Base-by-base conservation (phyloP, 768 basidiomycete genomes). In the Cystofilobasidium ferigula region DNA sequence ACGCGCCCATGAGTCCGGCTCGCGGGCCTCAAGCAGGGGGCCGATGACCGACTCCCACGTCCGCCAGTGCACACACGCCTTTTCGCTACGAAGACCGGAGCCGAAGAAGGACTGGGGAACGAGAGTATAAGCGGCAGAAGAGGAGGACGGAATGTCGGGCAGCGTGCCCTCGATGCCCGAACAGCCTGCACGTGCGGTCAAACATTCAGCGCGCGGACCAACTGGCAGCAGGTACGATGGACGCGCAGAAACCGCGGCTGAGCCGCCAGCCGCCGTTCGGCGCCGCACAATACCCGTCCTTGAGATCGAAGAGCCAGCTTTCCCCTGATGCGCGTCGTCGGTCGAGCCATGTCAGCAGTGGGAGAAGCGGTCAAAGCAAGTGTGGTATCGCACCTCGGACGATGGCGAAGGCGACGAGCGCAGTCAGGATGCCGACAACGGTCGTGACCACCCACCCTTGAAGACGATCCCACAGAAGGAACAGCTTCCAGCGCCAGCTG, bases 231-330 rank as follows among this genome's bases (percentile, higher is more conserved):
- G 20, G 8, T 26, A 3, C 38, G 30, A 30, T 48, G 45, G 45
- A 64, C 53, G 26, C n/a, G 57, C 94, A 99, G 76, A 90, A 89
- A 3, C 85, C 79, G 69, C 82, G 85, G 0, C 89, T 84, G 70
- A 82, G 86, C 78, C 81, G 86, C 85, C 86, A 87, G 0, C 79
- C 79, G 0, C 48, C 51, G 24, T 40, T 42, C n/a, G 30, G 20
- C 28, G 76, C 75, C 2, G 71, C 71, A 75, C 94, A 99, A 73
- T 88, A 89, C 0, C 95, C 95, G 59, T 90, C 88, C 76, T 98
- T 98, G 63, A 86, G 73, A 75, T 94, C 90, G 72, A 97, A 99
- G 12, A 98, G 79, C 81, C 84, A 86, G 73, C 87, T 86, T 73
- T 99, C 95, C 67, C 82, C 64, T 62, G 32, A 7, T 16, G 34